These are phyloP conservation scores for Penicillium longicatenatum DNA, from an alignment of 495 filamentous ascomycete species.

Conservation along the genomic window DNA sequence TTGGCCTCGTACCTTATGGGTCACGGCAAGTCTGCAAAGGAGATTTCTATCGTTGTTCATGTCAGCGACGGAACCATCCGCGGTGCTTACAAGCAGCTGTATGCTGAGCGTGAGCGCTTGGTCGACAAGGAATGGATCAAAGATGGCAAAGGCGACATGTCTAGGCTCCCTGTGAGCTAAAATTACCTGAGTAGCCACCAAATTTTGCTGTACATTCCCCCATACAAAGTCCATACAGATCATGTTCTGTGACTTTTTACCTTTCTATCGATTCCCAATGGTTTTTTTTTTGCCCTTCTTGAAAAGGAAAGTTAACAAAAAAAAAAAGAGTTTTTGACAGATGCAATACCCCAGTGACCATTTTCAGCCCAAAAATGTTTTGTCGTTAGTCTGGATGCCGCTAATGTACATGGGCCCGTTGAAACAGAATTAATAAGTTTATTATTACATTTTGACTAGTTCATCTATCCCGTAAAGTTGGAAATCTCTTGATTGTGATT, in stretches of 20 bases:
- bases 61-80: conserved; percentile 97
- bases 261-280: not conserved
- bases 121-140: conserved; percentile 74
- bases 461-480: too few relatives aligned
- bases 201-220: not conserved
- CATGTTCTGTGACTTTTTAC: not conserved
- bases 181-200: not conserved
- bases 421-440: not conserved
- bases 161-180: conserved; percentile 62
- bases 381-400: not conserved
- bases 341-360: conserved; percentile 8
- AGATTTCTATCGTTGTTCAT: conserved; percentile 77
- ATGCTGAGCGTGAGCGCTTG: conserved; percentile 68
- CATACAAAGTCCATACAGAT: not conserved
- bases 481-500: not conserved
- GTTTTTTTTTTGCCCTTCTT: not conserved
- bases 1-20: conserved; percentile 86
- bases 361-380: conserved; percentile 1
- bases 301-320: not conserved
- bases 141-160: conserved; percentile 67
- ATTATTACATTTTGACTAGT: too few relatives aligned
- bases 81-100: conserved; percentile 88
- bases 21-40: conserved; percentile 74
- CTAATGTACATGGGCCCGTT: not conserved
- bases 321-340: not conserved